Percentiles rank a stretch among this genome's conserved stretches.
phyloP scores from a whole-genome alignment of 345 rosid genomes.

The Eutrema japonicum region DNA sequence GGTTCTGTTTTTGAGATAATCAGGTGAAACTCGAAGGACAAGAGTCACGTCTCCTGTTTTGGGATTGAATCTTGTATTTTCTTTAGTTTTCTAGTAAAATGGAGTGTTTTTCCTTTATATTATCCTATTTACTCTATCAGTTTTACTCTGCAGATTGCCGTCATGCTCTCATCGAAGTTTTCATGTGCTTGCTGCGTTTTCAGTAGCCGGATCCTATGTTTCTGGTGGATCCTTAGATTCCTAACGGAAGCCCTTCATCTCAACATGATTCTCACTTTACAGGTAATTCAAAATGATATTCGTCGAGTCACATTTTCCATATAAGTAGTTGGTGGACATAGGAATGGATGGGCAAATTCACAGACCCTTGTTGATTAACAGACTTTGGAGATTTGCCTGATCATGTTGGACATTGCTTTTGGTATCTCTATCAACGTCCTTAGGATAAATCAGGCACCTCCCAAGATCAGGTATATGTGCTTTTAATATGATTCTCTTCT shows the following conservation, averaged over 20 bases:
- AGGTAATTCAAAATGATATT: constrained; percentile 41
- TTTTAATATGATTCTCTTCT: constrained; percentile 19
- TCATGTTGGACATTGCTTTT: constrained; percentile 62
- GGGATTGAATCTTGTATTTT: too few species aligned
- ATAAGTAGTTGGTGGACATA: constrained; percentile 11
- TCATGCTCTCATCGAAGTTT: constrained; percentile 51
- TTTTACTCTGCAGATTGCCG: constrained; percentile 49
- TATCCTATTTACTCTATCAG: not conserved
- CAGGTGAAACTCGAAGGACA: not conserved
- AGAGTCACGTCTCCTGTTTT: not conserved
- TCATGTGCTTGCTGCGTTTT: constrained; percentile 48
- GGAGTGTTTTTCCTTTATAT: not conserved
- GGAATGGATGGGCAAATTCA: not conserved
- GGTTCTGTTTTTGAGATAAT: not conserved
- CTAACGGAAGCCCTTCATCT: constrained; percentile 54
- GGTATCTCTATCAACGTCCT: constrained; percentile 62
- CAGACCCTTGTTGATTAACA: constrained; percentile 24
- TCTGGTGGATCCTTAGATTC: constrained; percentile 78
- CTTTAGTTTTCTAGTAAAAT: not conserved
- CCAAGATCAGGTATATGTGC: constrained; percentile 55
- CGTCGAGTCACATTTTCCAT: not conserved
- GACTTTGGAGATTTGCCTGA: constrained; percentile 51
- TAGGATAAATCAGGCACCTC: constrained; percentile 48
- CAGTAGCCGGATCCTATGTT: constrained; percentile 52
- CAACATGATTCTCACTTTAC: constrained; percentile 45